A percentile compares a stretch with the other conserved stretches of the same genome.
phyloP scores from a whole-genome alignment of 2,329 filamentous ascomycete species.

The Trichoderma breve region DNA sequence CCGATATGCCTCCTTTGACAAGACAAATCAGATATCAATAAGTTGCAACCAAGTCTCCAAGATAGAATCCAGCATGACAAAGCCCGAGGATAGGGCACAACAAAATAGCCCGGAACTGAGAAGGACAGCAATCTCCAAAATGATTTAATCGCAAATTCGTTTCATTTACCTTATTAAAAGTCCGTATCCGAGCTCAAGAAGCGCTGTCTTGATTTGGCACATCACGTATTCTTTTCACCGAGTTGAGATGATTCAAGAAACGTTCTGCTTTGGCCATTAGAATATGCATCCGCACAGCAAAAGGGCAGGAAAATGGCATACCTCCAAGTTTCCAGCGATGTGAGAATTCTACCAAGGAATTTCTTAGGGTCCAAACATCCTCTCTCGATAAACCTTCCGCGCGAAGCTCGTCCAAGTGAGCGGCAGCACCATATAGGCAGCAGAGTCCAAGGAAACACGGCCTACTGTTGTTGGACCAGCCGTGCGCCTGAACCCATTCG shows the following conservation, averaged over 20 bases:
- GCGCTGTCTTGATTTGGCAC: background rate
- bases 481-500: background rate
- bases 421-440: constrained; percentile 5
- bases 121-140: background rate
- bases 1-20: background rate
- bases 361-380: background rate
- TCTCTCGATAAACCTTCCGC: background rate
- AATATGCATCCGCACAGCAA: background rate
- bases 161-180: background rate
- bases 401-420: background rate
- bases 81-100: background rate
- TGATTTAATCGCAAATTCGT: background rate
- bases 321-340: background rate
- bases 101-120: background rate
- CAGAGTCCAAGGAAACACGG: constrained; percentile 5
- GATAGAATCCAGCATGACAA: background rate
- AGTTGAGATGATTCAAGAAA: background rate
- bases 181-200: background rate
- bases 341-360: background rate
- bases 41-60: background rate
- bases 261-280: background rate
- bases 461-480: background rate
- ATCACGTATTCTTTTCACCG: background rate
- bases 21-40: background rate
- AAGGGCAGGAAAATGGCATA: background rate